phyloP scores from a whole-genome alignment of 2,329 filamentous ascomycete genomes.

The Neurospora crassa region DNA sequence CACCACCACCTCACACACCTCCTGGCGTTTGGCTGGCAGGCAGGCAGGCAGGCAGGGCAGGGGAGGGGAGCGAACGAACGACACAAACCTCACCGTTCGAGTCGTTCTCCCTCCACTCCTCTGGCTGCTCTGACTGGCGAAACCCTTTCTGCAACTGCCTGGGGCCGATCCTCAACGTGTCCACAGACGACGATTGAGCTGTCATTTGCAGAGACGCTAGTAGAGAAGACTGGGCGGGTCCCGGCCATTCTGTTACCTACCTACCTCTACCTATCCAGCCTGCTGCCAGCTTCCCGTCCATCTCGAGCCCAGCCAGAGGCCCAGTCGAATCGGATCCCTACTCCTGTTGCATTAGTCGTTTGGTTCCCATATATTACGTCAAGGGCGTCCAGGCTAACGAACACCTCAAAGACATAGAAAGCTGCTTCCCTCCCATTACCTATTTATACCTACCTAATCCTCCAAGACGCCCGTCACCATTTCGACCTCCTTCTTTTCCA shows the following conservation, averaged over 20 bases:
- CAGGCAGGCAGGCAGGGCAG: too few relatives aligned
- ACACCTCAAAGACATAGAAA: not conserved
- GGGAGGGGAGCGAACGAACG: not conserved
- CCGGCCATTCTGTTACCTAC: not conserved
- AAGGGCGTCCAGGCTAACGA: not conserved
- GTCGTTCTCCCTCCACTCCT: not conserved
- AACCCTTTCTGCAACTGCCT: not conserved
- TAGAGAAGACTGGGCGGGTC: not conserved
- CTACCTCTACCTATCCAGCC: not conserved
- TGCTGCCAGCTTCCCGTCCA: not conserved
- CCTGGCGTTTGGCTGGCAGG: not conserved
- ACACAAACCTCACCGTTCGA: not conserved
- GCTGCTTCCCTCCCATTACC: not conserved
- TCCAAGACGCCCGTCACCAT: not conserved
- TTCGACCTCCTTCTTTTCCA: not conserved
- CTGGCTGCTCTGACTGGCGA: not conserved
- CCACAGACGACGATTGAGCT: not conserved
- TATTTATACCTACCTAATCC: not conserved
- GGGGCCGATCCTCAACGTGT: not conserved
- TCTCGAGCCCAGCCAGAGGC: not conserved
- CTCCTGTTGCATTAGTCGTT: not conserved
- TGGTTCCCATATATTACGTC: not conserved
- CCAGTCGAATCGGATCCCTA: not conserved
- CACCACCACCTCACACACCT: not conserved
- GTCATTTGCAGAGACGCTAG: not conserved